Evolutionary conservation across 352 stramenopile genomes (phyloP), one percentile per base, ranked within the genome.

Genomic region (Plasmopara viticola): DNA sequence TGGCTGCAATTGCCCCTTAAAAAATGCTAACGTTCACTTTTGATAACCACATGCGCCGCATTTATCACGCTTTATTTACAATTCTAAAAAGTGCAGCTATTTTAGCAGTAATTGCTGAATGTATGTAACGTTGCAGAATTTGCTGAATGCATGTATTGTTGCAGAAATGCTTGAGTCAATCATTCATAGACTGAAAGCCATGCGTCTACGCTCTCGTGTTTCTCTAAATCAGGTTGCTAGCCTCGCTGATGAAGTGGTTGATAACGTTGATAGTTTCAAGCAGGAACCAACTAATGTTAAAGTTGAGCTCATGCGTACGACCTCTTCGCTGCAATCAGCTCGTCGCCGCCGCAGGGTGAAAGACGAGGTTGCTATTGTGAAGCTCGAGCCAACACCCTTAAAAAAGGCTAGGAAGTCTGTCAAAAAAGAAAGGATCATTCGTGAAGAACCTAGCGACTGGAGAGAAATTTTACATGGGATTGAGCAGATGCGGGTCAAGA

Each of bases 401-500:
- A 62, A 66, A 30, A 65, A 56, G 17, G 49, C 40, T 9, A 75
- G 63, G 46, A 58, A 54, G 31, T 14, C 2, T 40, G 33, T 9
- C n/a, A 58, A 42, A 31, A 73, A 74, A 39, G 55, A 70, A 29
- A 55, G 54, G 44, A 47, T 51, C 33, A 50, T 44, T 39, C 43
- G 63, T 29, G 37, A 48, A 9, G 56, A 79, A 38, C 82, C 78
- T 14, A 48, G 48, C 31, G 44, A 67, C 10, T 92, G 82, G 82
- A 63, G 84, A 29, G 60, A 76, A 25, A 65, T 90, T 42, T 56
- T 86, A 29, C 45, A 47, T 1, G 74, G 76, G 2, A 92, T 92
- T 46, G 56, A 84, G 37, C 58, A 72, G 44, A 92, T 92, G 79
- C 77, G 82, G 8, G 72, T 68, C 14, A 72, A 55, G 12, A 68